phyloP scores from a whole-genome alignment of 148 eudicot genomes.

The Amaranthus cruentus region DNA sequence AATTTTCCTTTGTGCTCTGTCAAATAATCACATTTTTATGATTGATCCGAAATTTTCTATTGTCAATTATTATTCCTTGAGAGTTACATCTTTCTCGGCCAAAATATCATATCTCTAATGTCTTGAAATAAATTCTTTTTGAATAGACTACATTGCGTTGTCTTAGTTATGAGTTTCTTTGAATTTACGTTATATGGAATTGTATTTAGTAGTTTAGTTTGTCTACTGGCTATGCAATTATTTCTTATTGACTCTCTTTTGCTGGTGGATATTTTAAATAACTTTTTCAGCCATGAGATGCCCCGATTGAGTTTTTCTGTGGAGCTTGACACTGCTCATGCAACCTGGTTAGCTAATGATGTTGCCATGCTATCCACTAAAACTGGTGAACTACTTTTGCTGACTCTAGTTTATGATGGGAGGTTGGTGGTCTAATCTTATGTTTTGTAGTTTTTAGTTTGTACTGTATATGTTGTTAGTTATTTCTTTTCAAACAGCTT shows the following conservation, averaged over 20 bases:
- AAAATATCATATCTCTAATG: neutral
- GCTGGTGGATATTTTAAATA: neutral
- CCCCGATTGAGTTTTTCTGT: slow-evolving; percentile 67
- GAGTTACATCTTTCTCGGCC: neutral
- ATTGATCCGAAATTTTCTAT: neutral
- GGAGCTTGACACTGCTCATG: slow-evolving; percentile 97
- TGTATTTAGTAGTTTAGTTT: neutral
- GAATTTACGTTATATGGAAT: neutral
- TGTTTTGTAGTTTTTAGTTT: neutral
- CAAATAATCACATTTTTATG: neutral
- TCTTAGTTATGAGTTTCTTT: neutral
- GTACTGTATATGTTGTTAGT: neutral
- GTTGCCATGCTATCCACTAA: slow-evolving; percentile 90
- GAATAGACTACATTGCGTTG: neutral
- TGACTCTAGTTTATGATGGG: slow-evolving; percentile 94
- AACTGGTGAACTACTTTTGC: slow-evolving; percentile 81
- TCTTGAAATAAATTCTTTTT: neutral
- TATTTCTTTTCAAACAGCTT: neutral
- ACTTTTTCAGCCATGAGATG: slow-evolving; percentile 67
- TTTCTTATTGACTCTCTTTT: neutral
- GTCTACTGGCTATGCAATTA: neutral
- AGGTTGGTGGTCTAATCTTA: slow-evolving; percentile 43
- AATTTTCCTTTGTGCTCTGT: neutral
- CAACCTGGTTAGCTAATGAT: slow-evolving; percentile 91
- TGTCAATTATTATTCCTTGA: neutral